Percentiles rank a stretch among this genome's conserved stretches.
Evolutionary conservation across 495 filamentous ascomycete genomes (phyloP).

Genomic region (Hypoxylon perforatum): DNA sequence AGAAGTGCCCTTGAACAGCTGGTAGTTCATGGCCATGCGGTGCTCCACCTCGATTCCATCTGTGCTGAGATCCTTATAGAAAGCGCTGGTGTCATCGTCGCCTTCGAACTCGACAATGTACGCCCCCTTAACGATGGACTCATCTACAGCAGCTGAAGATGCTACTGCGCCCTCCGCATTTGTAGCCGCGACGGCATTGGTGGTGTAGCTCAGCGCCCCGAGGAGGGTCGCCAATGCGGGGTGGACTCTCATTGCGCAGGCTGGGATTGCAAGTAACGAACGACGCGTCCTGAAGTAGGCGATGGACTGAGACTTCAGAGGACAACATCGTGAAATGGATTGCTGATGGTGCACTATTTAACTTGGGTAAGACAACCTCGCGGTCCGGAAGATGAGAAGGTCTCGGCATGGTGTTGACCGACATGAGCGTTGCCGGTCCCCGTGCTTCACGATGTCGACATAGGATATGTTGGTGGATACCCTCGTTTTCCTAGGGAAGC

Average conservation of each 20-base stretch:
- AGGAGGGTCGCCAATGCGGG: not conserved
- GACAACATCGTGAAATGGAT: not conserved
- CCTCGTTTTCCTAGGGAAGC: slow-evolving; percentile 9
- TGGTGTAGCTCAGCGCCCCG: slow-evolving; percentile 3
- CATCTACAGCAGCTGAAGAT: not conserved
- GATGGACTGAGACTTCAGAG: not conserved
- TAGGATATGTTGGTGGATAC: not conserved
- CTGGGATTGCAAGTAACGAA: not conserved
- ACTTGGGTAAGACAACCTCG: not conserved
- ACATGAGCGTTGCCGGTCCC: not conserved
- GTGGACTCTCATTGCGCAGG: slow-evolving; percentile 3
- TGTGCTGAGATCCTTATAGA: not conserved
- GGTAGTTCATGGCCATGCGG: slow-evolving; percentile 1
- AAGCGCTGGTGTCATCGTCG: not conserved
- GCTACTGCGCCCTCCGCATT: not conserved
- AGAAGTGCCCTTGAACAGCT: slow-evolving; percentile 19
- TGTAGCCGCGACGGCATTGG: slow-evolving; percentile 1
- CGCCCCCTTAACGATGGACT: slow-evolving; percentile 11
- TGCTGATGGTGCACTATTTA: not conserved
- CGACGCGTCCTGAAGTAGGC: not conserved
- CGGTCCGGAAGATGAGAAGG: not conserved
- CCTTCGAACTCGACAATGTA: slow-evolving; percentile 24
- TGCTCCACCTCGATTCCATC: slow-evolving; percentile 6
- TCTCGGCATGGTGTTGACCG: not conserved
- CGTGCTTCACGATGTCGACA: slow-evolving; percentile 2